phyloP scores from a whole-genome alignment of 2,329 filamentous ascomycete species.

The Uncinocarpus reesii region DNA sequence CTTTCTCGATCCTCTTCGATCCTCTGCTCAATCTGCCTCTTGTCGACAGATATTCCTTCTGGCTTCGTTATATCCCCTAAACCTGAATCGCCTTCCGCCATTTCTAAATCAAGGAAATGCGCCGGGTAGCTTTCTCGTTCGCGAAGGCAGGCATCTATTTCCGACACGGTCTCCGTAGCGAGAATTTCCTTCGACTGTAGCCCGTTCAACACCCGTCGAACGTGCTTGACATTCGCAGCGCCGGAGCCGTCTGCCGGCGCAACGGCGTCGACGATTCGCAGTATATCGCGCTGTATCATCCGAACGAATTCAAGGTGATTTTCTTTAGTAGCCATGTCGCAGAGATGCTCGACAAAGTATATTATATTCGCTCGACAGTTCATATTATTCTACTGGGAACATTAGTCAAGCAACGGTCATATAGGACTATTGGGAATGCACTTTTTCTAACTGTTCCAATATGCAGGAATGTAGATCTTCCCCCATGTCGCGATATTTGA shows the following conservation, averaged over 20 bases:
- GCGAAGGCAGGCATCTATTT: constrained; percentile 75
- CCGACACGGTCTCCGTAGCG: constrained; percentile 59
- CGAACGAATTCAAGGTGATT: constrained; percentile 70
- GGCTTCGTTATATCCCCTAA: constrained; percentile 19
- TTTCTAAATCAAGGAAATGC: constrained; percentile 44
- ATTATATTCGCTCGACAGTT: constrained; percentile 97
- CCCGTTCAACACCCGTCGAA: constrained; percentile 65
- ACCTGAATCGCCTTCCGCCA: constrained; percentile 23
- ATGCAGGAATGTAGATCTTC: constrained; percentile 98
- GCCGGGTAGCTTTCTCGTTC: constrained; percentile 59
- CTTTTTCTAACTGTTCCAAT: constrained; percentile 82
- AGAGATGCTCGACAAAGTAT: constrained; percentile 95
- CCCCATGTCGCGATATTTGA: constrained; percentile 88
- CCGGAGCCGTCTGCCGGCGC: constrained; percentile 77
- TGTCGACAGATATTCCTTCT: constrained; percentile 52
- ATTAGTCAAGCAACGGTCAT: not conserved
- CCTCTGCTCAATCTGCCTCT: constrained; percentile 82
- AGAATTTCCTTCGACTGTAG: constrained; percentile 63
- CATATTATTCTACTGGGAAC: constrained; percentile 62
- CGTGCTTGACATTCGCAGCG: constrained; percentile 87
- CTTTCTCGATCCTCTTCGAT: constrained; percentile 95
- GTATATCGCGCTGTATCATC: constrained; percentile 91
- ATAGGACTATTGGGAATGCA: constrained; percentile 30
- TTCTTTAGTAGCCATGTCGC: constrained; percentile 71
- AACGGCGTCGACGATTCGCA: constrained; percentile 83